Evolutionary conservation across 2,329 filamentous ascomycete species (phyloP).

Genomic region (Leptographium radiaticola): DNA sequence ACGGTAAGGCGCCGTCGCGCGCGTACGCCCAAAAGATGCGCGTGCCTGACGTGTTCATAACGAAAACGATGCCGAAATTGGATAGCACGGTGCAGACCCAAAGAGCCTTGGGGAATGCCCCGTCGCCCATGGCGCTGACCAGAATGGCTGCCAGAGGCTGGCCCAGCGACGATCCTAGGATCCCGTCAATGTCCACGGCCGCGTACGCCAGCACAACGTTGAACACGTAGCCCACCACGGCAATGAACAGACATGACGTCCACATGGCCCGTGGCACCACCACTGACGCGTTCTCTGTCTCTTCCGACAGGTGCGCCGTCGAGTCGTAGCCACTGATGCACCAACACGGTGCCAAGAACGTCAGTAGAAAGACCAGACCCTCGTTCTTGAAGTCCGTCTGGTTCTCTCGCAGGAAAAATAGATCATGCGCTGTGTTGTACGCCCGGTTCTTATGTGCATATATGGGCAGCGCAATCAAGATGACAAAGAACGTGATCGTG

Average conservation of each 20-base stretch:
- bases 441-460: background rate
- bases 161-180: conserved; percentile 3
- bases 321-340: conserved; percentile 5
- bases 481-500: background rate
- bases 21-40: conserved; percentile 4
- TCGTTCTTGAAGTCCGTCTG: conserved; percentile 1
- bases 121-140: background rate
- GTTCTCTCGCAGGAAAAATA: background rate
- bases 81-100: conserved; percentile 5
- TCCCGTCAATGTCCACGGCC: conserved; percentile 2
- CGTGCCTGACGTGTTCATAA: conserved; percentile 4
- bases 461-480: conserved; percentile 1
- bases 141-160: conserved; percentile 4
- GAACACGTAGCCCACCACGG: conserved; percentile 3
- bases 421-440: conserved; percentile 1
- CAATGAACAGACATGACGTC: background rate
- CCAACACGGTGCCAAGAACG: conserved; percentile 4
- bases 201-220: conserved; percentile 1
- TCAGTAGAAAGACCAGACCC: conserved; percentile 4
- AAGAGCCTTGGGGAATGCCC: background rate
- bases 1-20: conserved; percentile 3
- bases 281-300: background rate
- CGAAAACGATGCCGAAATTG: conserved; percentile 6
- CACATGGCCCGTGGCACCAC: conserved; percentile 5
- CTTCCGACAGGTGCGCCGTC: conserved; percentile 1